phyloP scores from a whole-genome alignment of 345 rosid species.

The Eutrema heterophyllum region DNA sequence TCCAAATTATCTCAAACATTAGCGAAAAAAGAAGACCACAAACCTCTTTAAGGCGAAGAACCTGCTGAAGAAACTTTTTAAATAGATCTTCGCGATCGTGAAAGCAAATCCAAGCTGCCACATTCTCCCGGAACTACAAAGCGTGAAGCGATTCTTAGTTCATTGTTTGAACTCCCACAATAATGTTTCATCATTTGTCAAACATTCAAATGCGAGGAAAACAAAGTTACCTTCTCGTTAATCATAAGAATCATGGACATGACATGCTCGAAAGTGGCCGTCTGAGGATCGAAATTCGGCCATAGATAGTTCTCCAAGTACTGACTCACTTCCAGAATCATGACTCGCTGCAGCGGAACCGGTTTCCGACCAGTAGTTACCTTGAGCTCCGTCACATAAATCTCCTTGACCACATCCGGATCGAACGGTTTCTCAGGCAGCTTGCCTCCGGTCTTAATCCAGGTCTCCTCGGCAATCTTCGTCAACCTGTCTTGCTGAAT shows the following conservation, averaged over 20 bases:
- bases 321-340: slow-evolving; percentile 95
- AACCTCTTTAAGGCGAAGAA: slow-evolving; percentile 89
- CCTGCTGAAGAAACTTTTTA: slow-evolving; percentile 71
- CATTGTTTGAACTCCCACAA: neutral
- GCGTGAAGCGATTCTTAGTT: neutral
- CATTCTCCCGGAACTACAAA: slow-evolving; percentile 94
- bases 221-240: slow-evolving; percentile 67
- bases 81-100: slow-evolving; percentile 70
- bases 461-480: slow-evolving; percentile 70
- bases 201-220: neutral
- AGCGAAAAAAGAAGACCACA: slow-evolving; percentile 17
- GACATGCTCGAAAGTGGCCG: slow-evolving; percentile 83
- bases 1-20: neutral
- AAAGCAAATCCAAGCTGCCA: slow-evolving; percentile 95
- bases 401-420: slow-evolving; percentile 70
- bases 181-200: neutral
- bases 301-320: slow-evolving; percentile 91
- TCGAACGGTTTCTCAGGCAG: slow-evolving; percentile 53
- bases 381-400: slow-evolving; percentile 71
- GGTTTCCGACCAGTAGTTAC: slow-evolving; percentile 73
- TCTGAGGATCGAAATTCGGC: slow-evolving; percentile 83
- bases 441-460: slow-evolving; percentile 51
- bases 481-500: slow-evolving; percentile 89
- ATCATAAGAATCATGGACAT: slow-evolving; percentile 98
- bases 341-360: slow-evolving; percentile 88